Evolutionary conservation across 345 rosid species (phyloP).

Genomic region (Cardamine resedifolia): DNA sequence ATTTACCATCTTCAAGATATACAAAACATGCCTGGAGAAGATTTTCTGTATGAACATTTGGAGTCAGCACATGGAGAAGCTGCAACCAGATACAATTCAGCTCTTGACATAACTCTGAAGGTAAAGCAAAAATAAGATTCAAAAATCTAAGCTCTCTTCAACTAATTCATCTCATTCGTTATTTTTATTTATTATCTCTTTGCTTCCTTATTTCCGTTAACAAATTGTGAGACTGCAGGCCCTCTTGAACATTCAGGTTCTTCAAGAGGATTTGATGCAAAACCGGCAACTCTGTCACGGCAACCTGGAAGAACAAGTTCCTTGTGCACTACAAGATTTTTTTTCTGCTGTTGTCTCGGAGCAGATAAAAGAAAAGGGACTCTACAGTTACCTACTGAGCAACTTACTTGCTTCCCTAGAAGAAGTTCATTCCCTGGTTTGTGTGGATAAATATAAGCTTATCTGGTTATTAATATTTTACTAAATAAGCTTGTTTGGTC

Average conservation of each 20-base stretch:
- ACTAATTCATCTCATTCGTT: neutral
- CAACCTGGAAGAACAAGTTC: neutral
- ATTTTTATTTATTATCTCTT: neutral
- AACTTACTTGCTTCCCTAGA: neutral
- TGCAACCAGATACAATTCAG: neutral
- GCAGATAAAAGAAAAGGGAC: neutral
- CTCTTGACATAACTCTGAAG: slow-evolving; percentile 23
- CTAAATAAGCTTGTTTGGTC: too few species aligned
- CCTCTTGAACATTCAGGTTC: slow-evolving; percentile 12
- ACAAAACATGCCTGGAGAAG: slow-evolving; percentile 13
- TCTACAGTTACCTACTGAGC: neutral
- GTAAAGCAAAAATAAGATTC: neutral
- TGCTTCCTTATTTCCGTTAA: neutral
- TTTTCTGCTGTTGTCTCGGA: neutral
- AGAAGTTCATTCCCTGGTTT: neutral
- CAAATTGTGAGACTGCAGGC: slow-evolving; percentile 4
- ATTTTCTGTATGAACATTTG: neutral
- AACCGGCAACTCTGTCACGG: neutral
- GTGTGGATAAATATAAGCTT: neutral
- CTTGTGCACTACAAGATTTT: neutral
- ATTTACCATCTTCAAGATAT: neutral
- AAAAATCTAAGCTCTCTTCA: neutral
- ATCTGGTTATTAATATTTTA: too few species aligned
- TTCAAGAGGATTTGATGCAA: slow-evolving; percentile 1
- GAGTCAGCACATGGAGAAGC: neutral